Conservation (phyloP, 202 grass and related monocot species). For the Panicum virgatum region DNA sequence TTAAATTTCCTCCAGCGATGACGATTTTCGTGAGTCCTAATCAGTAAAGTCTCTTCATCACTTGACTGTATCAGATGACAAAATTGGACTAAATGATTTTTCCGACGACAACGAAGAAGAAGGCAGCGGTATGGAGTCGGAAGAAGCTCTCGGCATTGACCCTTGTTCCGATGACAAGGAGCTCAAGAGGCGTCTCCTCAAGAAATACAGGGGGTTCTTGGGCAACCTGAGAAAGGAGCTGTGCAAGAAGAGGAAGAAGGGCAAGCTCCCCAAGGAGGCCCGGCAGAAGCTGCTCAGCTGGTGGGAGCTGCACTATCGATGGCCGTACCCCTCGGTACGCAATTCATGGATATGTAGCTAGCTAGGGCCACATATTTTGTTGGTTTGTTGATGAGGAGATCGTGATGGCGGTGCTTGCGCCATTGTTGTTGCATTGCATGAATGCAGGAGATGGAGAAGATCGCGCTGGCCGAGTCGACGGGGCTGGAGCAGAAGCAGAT, state of each 20-base stretch:
- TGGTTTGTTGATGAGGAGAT: not conserved
- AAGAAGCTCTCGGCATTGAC: constrained; percentile 15
- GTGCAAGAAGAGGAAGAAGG: constrained; percentile 54
- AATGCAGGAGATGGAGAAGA: constrained; percentile 57
- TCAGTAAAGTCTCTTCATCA: not conserved
- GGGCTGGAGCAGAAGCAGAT: constrained; percentile 66
- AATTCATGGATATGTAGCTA: not conserved
- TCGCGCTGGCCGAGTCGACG: constrained; percentile 48
- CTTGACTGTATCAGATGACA: constrained; percentile 23
- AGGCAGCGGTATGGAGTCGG: constrained; percentile 24
- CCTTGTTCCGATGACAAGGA: constrained; percentile 31
- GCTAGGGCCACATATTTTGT: too few species aligned
- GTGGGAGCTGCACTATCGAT: constrained; percentile 62
- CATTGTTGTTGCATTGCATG: not conserved
- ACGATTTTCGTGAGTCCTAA: not conserved
- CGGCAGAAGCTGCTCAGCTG: constrained; percentile 48
- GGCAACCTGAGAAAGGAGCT: constrained; percentile 53
- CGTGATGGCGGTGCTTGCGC: not conserved
- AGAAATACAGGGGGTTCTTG: constrained; percentile 47
- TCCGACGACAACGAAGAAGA: constrained; percentile 19
- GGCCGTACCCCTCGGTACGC: constrained; percentile 55
- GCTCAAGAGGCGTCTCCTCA: constrained; percentile 52
- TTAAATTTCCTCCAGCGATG: not conserved
- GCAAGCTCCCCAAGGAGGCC: constrained; percentile 55
- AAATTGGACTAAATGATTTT: not conserved